Evolutionary conservation across 1,284 basidiomycete species (phyloP), one percentile per base, ranked within the genome.

Genomic region (Puccinia hordei): DNA sequence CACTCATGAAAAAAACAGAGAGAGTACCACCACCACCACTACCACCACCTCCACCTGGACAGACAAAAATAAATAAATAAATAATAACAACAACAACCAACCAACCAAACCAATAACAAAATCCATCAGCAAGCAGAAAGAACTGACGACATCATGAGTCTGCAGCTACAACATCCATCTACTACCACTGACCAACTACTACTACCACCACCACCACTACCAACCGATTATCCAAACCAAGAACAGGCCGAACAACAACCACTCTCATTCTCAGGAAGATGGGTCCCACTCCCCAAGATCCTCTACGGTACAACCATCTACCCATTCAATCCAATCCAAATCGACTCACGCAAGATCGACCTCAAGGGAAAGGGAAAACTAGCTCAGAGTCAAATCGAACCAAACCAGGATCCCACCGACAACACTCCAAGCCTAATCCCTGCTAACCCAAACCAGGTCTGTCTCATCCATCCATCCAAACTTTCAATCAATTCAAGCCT

Each of bases 371-470:
- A 80, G 69, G 69, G 44, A 0, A 80, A 59, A 46, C 38, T 51
- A 22, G 49, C 30, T 10, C 22, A 2, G 10, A n/a, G n/a, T n/a
- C n/a, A n/a, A n/a, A n/a, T n/a, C n/a, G n/a, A n/a, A n/a, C n/a
- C n/a, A n/a, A n/a, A n/a, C n/a, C 15, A 55, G 51, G 51, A 73
- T 24, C 22, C 33, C 33, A 27, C 71, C 53, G 53, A 59, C 15
- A 38, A n/a, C n/a, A 30, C 59, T n/a, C 10, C 71, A 30, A 24
- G 12, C 35, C 76, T 59, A 9, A 38, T 80, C 13, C 77, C 77
- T 2, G 77, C 77, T 17, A 80, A 71, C 59, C 69, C 77, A 46
- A 69, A 80, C 69, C 77, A 80, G 77, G 77, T 80, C 30, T 4
- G 49, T 59, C 24, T 30, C 41, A 3, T 59, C 46, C n/a, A n/a